phyloP scores from a whole-genome alignment of 495 filamentous ascomycete genomes.

The Cercophora scortea region DNA sequence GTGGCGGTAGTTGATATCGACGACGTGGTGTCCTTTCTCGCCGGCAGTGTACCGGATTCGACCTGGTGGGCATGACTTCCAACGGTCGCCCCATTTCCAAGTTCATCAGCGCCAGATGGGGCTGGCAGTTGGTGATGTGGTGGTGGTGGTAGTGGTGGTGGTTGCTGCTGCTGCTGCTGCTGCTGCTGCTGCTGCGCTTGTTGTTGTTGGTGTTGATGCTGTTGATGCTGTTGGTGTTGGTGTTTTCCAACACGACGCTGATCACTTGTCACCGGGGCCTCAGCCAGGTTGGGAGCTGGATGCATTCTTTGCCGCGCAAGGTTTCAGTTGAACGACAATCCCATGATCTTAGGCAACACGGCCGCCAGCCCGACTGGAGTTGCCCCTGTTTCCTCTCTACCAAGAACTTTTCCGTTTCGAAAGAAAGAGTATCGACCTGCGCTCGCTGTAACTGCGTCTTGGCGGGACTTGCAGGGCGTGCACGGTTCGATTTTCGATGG shows the following conservation, averaged over 20 bases:
- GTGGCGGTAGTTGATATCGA: slow-evolving; percentile 38
- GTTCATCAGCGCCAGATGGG: too few species aligned
- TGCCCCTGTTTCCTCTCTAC: background rate
- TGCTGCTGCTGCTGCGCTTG: too few species aligned
- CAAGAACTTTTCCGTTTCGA: background rate
- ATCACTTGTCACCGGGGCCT: slow-evolving; percentile 23
- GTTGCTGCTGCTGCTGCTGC: too few species aligned
- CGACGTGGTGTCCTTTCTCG: slow-evolving; percentile 40
- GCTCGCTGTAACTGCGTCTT: too few species aligned
- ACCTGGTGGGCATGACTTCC: slow-evolving; percentile 25
- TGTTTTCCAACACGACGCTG: too few species aligned
- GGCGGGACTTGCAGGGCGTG: too few species aligned
- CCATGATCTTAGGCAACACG: slow-evolving; percentile 13
- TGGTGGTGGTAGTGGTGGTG: too few species aligned
- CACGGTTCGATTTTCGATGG: too few species aligned
- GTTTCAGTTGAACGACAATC: slow-evolving; percentile 11
- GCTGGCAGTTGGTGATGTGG: too few species aligned
- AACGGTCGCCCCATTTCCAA: background rate
- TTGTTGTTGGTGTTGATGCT: too few species aligned
- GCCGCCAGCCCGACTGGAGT: slow-evolving; percentile 1
- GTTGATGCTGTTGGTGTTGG: too few species aligned
- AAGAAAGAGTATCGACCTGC: background rate
- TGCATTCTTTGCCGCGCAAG: slow-evolving; percentile 27
- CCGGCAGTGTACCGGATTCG: slow-evolving; percentile 27
- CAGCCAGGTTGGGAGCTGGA: slow-evolving; percentile 35